Evolutionary conservation across 1,284 basidiomycete genomes (phyloP).

Genomic region (Cerioporus squamosus): DNA sequence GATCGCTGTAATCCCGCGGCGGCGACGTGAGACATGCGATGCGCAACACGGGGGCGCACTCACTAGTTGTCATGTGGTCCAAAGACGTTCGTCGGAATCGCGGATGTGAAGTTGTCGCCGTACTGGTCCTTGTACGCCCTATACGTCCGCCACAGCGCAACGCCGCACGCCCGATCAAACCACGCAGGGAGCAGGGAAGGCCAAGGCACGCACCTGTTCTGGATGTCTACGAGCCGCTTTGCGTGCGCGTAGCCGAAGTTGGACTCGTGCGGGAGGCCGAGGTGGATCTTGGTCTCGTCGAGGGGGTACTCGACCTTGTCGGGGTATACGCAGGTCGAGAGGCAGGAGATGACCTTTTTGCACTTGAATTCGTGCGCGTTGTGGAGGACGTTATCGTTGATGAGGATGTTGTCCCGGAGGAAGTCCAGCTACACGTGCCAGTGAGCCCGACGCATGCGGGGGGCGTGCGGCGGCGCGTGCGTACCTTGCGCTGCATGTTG

Average conservation of each 20-base stretch:
- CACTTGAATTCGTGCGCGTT: conserved; percentile 66
- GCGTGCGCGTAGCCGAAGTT: conserved; percentile 95
- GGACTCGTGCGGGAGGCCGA: conserved; percentile 84
- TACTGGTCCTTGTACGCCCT: conserved; percentile 92
- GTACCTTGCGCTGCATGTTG: conserved; percentile 88
- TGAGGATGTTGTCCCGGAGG: conserved; percentile 87
- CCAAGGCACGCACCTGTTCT: conserved; percentile 79
- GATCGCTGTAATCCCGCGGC: conserved; percentile 54
- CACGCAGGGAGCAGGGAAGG: background rate
- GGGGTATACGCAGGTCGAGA: conserved; percentile 89
- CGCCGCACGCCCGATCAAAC: background rate
- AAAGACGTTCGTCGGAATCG: conserved; percentile 93
- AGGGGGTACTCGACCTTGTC: conserved; percentile 88
- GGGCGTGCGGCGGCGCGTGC: conserved; percentile 11
- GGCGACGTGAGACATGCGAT: conserved; percentile 6
- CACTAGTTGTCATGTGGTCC: conserved; percentile 85
- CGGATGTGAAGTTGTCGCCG: conserved; percentile 88
- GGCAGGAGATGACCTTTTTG: conserved; percentile 81
- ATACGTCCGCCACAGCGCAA: background rate
- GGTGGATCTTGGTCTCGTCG: conserved; percentile 88
- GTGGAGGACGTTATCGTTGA: conserved; percentile 90
- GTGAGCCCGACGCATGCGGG: background rate
- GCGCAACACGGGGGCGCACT: background rate
- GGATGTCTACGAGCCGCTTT: conserved; percentile 91
- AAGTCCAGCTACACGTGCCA: conserved; percentile 66